phyloP scores from a whole-genome alignment of 2,329 filamentous ascomycete genomes.

The Calonectria hawksworthii region DNA sequence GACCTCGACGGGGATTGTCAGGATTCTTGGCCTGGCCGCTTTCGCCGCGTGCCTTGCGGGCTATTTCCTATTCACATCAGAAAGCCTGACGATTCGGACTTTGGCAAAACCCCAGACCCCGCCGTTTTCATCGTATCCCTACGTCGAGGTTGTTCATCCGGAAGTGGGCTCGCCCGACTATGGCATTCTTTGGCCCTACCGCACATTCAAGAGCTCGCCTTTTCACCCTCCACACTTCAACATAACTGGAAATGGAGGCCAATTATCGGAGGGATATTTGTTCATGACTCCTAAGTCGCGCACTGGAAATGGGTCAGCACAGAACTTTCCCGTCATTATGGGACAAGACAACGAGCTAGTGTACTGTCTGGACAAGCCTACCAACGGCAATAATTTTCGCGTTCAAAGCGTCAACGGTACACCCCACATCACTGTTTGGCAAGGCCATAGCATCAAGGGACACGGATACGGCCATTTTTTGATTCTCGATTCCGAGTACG shows the following conservation, averaged over 20 bases:
- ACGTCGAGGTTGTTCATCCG: conserved; percentile 36
- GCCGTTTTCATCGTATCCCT: conserved; percentile 34
- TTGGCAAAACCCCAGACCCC: not conserved
- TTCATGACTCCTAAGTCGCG: conserved; percentile 43
- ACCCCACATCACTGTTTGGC: conserved; percentile 49
- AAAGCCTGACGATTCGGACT: not conserved
- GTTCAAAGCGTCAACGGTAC: conserved; percentile 48
- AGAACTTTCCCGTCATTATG: conserved; percentile 41
- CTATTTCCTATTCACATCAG: not conserved
- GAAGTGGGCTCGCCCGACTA: conserved; percentile 17
- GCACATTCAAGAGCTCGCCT: conserved; percentile 42
- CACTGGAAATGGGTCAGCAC: conserved; percentile 20
- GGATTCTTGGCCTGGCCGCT: not conserved
- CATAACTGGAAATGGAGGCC: conserved; percentile 31
- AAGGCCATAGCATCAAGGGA: conserved; percentile 41
- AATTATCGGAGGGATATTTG: conserved; percentile 43
- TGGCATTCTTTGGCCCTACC: conserved; percentile 33
- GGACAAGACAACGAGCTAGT: conserved; percentile 48
- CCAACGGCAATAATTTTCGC: conserved; percentile 39
- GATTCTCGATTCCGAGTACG: conserved; percentile 48
- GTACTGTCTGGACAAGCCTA: conserved; percentile 39
- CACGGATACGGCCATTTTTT: conserved; percentile 51
- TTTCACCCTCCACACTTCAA: conserved; percentile 40
- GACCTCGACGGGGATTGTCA: not conserved
- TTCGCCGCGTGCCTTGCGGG: not conserved